phyloP scores from a whole-genome alignment of 2,329 filamentous ascomycete genomes.

The Ophiostoma populinum region DNA sequence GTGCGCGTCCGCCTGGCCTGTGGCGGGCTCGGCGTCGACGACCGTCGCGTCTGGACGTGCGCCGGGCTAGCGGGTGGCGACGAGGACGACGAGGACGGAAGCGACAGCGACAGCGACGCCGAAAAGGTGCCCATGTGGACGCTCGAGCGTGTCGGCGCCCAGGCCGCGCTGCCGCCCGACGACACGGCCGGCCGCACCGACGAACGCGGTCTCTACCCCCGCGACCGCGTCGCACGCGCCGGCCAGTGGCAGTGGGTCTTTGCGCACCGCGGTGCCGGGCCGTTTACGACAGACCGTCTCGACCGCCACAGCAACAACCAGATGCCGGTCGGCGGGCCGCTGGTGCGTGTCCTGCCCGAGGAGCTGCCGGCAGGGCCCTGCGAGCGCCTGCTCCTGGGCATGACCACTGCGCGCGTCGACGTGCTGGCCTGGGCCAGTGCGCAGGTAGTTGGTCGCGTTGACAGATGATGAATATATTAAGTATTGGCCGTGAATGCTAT shows the following conservation, averaged over 20 bases:
- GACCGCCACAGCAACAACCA: constrained; percentile 5
- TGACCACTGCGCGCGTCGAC: constrained; percentile 9
- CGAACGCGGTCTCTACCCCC: constrained; percentile 10
- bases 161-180: background rate
- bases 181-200: background rate
- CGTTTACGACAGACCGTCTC: constrained; percentile 1
- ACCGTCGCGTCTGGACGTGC: constrained; percentile 17
- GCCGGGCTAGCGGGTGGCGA: constrained; percentile 12
- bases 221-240: constrained; percentile 14
- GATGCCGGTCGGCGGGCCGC: background rate
- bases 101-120: constrained; percentile 2
- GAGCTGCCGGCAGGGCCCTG: constrained; percentile 19
- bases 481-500: too few relatives aligned
- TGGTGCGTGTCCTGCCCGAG: constrained; percentile 14
- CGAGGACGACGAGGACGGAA: constrained; percentile 1
- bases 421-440: constrained; percentile 10
- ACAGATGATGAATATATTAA: too few relatives aligned
- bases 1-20: constrained; percentile 17
- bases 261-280: constrained; percentile 7
- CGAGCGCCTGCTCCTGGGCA: constrained; percentile 14
- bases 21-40: constrained; percentile 18
- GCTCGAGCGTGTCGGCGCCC: constrained; percentile 11
- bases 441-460: too few relatives aligned
- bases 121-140: constrained; percentile 13
- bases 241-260: constrained; percentile 18